These are phyloP conservation scores for Nakataea oryzae DNA, from an alignment of 2,329 filamentous ascomycete genomes.

Conservation along the genomic window DNA sequence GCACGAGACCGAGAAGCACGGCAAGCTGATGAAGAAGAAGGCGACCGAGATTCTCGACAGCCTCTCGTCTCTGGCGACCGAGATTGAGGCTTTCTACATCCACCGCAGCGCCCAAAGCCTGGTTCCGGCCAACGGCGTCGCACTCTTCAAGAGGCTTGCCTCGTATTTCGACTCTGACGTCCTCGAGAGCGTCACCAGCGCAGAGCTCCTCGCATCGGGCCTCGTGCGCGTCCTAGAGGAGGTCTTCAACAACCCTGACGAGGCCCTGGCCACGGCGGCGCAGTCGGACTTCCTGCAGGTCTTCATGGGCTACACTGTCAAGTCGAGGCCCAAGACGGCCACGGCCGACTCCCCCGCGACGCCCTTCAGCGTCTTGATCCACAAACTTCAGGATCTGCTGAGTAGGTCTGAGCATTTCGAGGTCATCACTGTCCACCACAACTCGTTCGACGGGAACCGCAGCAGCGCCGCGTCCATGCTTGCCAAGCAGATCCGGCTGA, in stretches of 20 bases:
- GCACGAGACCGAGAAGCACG: constrained; percentile 67
- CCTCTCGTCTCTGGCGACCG: constrained; percentile 58
- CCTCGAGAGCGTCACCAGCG: constrained; percentile 87
- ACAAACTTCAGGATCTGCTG: constrained; percentile 90
- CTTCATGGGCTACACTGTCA: constrained; percentile 74
- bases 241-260: constrained; percentile 65
- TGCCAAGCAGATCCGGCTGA: constrained; percentile 86
- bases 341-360: constrained; percentile 63
- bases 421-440: constrained; percentile 89
- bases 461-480: constrained; percentile 93
- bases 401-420: constrained; percentile 98
- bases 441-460: constrained; percentile 78
- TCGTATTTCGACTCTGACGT: constrained; percentile 83
- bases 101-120: constrained; percentile 35
- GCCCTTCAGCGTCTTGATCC: constrained; percentile 80
- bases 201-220: constrained; percentile 82
- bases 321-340: constrained; percentile 52
- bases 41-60: constrained; percentile 65
- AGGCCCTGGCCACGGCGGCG: constrained; percentile 51
- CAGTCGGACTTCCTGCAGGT: constrained; percentile 79
- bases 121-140: constrained; percentile 40
- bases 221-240: constrained; percentile 76
- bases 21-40: constrained; percentile 66
- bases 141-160: constrained; percentile 66
- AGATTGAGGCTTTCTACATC: constrained; percentile 64